Evolutionary conservation across 768 basidiomycete genomes (phyloP).

Genomic region (Naganishia vishniacii): DNA sequence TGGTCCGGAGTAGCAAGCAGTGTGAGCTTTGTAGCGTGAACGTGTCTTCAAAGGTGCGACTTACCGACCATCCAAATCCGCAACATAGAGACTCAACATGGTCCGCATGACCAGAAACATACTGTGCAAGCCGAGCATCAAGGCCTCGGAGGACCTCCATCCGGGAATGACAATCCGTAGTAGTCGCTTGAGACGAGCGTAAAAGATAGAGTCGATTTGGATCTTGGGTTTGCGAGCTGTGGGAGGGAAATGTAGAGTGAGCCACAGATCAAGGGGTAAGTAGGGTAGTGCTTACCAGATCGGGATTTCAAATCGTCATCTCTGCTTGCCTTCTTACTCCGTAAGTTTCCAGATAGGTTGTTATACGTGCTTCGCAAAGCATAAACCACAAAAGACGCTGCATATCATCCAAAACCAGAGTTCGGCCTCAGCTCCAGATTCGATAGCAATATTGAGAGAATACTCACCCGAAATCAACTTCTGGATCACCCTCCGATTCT

Average conservation of each 20-base stretch:
- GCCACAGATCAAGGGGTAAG: background rate
- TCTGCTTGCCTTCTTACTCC: background rate
- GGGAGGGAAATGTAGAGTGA: background rate
- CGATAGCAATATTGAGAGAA: background rate
- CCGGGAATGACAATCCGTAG: conserved; percentile 83
- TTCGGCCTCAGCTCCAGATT: background rate
- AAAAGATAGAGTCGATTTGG: conserved; percentile 76
- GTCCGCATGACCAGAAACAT: conserved; percentile 82
- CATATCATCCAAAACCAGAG: too few species aligned
- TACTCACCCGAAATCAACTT: conserved; percentile 6
- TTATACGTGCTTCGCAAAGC: conserved; percentile 17
- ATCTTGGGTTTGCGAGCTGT: conserved; percentile 53
- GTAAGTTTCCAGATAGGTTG: background rate
- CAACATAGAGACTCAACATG: conserved; percentile 87
- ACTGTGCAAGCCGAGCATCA: conserved; percentile 81
- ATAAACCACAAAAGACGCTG: conserved; percentile 12
- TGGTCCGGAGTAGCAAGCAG: conserved; percentile 50
- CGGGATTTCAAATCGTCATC: background rate
- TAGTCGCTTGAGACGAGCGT: conserved; percentile 67
- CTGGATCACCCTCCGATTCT: background rate
- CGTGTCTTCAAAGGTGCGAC: too few species aligned
- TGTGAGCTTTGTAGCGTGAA: too few species aligned
- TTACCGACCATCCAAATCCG: conserved; percentile 74
- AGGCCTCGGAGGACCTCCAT: conserved; percentile 75
- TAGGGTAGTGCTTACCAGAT: background rate